Base-by-base conservation (phyloP, 768 basidiomycete species). In the Amanita subjunquillea region DNA sequence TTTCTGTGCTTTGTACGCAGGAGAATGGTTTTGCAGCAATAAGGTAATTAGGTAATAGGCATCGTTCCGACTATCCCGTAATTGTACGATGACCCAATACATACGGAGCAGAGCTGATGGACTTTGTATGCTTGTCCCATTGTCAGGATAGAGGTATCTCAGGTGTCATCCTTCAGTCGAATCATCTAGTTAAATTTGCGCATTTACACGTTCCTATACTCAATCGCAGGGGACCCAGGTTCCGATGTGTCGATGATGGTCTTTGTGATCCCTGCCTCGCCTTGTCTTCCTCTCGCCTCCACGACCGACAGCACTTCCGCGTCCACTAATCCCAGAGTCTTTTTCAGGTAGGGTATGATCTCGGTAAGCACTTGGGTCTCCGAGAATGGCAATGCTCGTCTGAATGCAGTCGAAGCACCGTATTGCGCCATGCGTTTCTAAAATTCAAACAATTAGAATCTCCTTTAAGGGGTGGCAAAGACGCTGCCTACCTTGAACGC, bases 361-460 rank as follows among this genome's bases (percentile, higher is more conserved):
- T 87, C 81, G 4, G 62, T 60, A 60, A 97, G 67, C 23, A 91
- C 83, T 6, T 80, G 78, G 40, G 73, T 69, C 67, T 97, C 95
- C 0, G 84, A 84, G 76, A 95, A 98, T 1, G 82, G 80, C 57
- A 95, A 67, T 2, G 81, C 75, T 4, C 94, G 83, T 56, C 87
- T 78, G 76, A 97, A 91, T 3, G 90, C 91, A 0, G 77, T 78
- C 55, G 82, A 72, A 15, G 82, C 78, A 25, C 88, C 87, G 55
- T 84, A 80, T 62, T 89, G 84, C 3, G 72, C 64, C 69, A 92
- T 87, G 34, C 87, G 87, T 82, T 85, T 90, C 88, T 92, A 62
- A 17, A 32, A 25, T 32, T 15, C 13, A 56, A 27, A 59, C 52
- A 45, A 15, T 50, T n/a, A 39, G 37, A 30, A 17, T 17, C 25